Base-by-base conservation (phyloP, 2,329 filamentous ascomycete species). In the Alternaria panax region DNA sequence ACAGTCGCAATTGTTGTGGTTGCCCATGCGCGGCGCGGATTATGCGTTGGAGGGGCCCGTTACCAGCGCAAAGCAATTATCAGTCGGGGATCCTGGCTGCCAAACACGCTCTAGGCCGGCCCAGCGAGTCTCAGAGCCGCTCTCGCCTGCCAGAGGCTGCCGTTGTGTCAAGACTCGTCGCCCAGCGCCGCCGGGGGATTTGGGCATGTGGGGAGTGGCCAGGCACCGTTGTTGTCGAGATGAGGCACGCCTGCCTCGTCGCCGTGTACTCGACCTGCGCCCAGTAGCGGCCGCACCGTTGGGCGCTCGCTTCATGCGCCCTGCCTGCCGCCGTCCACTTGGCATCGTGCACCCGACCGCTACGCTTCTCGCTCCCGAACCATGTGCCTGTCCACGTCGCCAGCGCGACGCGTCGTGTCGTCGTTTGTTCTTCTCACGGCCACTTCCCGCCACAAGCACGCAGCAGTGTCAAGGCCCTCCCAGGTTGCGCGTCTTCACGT, bases 11-110 rank as follows among this genome's bases (percentile, higher is more conserved):
- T 51, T 63, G 59, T 63, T 65, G 64, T 65, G 66, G 56, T 64
- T 60, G 66, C 60, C 62, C 63, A 66, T 65, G 64, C 67, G 65
- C 66, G 46, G 57, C 57, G 57, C 61, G 62, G 54, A 53, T 40
- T 57, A 43, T 59, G 51, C 57, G 63, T 57, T 65, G 63, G 65
- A 65, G 67, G 64, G 67, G 67, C 68, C 62, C 59, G 65, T 68
- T 58, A 54, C 53, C 59, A 60, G 61, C 69, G 54, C 70, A 65
- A 64, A 66, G 67, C 62, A 52, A 54, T 60, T 68, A 68, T 63
- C 51, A 51, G 62, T 64, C 63, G 68, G 70, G 71, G 70, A 74
- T 74, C 74, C 57, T 60, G 57, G 57, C 57, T 34, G 53, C 57
- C 41, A 51, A 47, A 57, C 57, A 60, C 53, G 47, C 60, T 65